Conservation (phyloP, 257 asterid genomes). For the Paulownia fortunei region DNA sequence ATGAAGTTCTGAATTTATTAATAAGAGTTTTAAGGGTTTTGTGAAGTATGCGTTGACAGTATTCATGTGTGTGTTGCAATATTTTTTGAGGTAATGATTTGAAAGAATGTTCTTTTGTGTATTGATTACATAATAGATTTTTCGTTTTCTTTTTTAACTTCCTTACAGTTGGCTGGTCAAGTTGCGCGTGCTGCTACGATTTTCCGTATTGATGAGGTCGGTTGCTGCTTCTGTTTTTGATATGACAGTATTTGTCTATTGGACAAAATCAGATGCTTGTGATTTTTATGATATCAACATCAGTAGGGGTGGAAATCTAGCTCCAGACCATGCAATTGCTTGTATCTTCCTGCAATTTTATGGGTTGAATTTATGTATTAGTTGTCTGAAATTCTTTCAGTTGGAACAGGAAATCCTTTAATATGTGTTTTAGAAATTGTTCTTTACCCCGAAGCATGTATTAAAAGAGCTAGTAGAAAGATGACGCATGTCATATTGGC, state of each 20-base stretch:
- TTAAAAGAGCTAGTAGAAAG: not conserved
- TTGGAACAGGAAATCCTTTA: not conserved
- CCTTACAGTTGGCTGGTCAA: slow-evolving; percentile 88
- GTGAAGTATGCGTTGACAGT: not conserved
- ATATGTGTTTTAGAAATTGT: not conserved
- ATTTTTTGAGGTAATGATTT: not conserved
- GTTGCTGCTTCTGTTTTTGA: slow-evolving; percentile 9
- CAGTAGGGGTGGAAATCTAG: not conserved
- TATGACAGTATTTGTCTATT: not conserved
- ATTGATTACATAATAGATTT: not conserved
- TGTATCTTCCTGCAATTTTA: not conserved
- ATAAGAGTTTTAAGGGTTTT: not conserved
- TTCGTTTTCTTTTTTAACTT: slow-evolving; percentile 11
- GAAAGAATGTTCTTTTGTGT: slow-evolving; percentile 10
- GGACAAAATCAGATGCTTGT: not conserved
- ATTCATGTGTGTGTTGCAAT: slow-evolving; percentile 6
- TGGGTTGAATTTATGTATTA: not conserved
- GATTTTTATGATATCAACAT: not conserved
- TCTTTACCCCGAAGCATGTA: not conserved
- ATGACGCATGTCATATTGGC: not conserved
- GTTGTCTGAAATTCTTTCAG: not conserved
- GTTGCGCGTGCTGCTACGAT: slow-evolving; percentile 95
- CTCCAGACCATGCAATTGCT: not conserved
- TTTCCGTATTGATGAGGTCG: slow-evolving; percentile 88
- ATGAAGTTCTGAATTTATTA: slow-evolving; percentile 1